Evolutionary conservation across 2,329 filamentous ascomycete species (phyloP).

Genomic region (Pseudogymnoascus sp.): DNA sequence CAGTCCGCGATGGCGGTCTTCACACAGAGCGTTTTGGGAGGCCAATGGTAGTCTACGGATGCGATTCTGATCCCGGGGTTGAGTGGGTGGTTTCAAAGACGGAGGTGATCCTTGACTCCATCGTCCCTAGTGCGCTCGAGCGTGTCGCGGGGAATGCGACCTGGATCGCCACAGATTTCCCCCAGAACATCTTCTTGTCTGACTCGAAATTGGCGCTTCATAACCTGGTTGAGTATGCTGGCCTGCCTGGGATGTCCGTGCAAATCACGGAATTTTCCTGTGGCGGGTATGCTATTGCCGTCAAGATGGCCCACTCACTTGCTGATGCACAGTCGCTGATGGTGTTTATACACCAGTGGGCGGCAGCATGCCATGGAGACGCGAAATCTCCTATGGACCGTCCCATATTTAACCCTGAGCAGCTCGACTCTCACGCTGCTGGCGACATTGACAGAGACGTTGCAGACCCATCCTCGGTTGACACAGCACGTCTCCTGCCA

Average conservation of each 20-base stretch:
- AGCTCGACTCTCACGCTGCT: constrained; percentile 31
- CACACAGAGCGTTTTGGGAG: constrained; percentile 31
- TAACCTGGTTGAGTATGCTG: constrained; percentile 26
- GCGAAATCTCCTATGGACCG: constrained; percentile 10
- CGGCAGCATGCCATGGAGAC: constrained; percentile 24
- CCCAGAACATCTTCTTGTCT: constrained; percentile 31
- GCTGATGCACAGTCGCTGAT: constrained; percentile 39
- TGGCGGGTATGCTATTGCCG: constrained; percentile 35
- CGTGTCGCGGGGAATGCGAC: constrained; percentile 20
- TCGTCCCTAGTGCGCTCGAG: constrained; percentile 27
- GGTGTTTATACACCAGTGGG: constrained; percentile 38
- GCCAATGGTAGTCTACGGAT: constrained; percentile 32
- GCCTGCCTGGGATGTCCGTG: constrained; percentile 27
- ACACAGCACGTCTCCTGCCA: constrained; percentile 33
- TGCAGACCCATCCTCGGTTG: constrained; percentile 24
- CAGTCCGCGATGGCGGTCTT: constrained; percentile 36
- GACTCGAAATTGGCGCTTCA: constrained; percentile 30
- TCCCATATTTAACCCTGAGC: constrained; percentile 35
- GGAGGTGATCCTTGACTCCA: constrained; percentile 22
- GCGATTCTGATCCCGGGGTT: constrained; percentile 35
- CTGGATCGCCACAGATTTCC: constrained; percentile 32
- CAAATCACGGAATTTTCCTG: constrained; percentile 37
- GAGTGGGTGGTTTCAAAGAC: constrained; percentile 32
- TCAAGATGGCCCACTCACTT: constrained; percentile 38
- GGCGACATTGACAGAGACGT: constrained; percentile 25